Evolutionary conservation across 1,284 basidiomycete species (phyloP).

Genomic region (Clitocybe nebularis): DNA sequence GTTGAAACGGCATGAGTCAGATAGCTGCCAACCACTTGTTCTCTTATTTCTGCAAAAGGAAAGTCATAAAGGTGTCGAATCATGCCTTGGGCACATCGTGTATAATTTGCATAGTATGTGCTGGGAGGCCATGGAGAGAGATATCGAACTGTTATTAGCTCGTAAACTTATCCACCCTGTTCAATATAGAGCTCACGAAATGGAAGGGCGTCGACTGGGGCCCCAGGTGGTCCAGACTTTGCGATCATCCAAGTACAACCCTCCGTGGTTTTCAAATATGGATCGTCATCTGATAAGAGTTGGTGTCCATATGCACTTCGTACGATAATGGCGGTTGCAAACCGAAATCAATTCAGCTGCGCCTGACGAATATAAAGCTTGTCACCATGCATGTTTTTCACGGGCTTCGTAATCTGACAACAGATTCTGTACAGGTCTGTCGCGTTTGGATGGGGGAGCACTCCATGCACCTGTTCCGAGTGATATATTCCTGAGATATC

Average conservation of each 20-base stretch:
- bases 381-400: constrained; percentile 13
- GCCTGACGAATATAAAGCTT: constrained; percentile 1
- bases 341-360: constrained; percentile 1
- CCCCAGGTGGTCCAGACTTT: neutral
- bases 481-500: constrained; percentile 19
- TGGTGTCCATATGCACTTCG: neutral
- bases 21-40: constrained; percentile 9
- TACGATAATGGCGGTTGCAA: neutral
- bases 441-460: constrained; percentile 16
- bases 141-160: constrained; percentile 10
- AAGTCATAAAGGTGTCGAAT: constrained; percentile 10
- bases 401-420: constrained; percentile 10
- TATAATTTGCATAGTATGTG: constrained; percentile 16
- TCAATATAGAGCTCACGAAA: neutral
- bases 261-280: neutral
- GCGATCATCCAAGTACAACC: neutral
- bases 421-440: constrained; percentile 16
- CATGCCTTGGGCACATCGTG: constrained; percentile 4
- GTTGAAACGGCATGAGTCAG: neutral
- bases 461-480: constrained; percentile 7
- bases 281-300: neutral
- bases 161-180: neutral
- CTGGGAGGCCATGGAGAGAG: constrained; percentile 21
- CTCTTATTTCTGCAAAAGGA: constrained; percentile 13
- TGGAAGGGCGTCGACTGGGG: neutral